A percentile compares a stretch with the other conserved stretches of the same genome.
These are phyloP conservation scores for Hysterium pulicare DNA, from an alignment of 2,329 filamentous ascomycete genomes.

Conservation along the genomic window DNA sequence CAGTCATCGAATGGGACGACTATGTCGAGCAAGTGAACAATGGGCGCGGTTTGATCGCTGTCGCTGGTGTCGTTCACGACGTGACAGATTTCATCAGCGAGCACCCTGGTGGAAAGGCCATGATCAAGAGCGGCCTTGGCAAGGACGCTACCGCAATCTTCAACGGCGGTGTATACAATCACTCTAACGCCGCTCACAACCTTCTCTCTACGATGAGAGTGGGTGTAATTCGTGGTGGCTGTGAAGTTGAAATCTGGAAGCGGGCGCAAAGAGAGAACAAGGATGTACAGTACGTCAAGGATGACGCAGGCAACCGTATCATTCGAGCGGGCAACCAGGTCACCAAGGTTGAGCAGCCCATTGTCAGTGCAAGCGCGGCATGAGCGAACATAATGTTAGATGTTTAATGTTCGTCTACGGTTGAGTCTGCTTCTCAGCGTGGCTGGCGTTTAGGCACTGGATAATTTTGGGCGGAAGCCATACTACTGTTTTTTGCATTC, in stretches of 20 bases:
- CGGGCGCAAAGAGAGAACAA: conserved; percentile 52
- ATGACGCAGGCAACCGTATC: conserved; percentile 76
- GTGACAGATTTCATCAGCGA: conserved; percentile 43
- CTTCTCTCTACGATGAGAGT: conserved; percentile 43
- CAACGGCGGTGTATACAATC: conserved; percentile 43
- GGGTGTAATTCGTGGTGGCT: conserved; percentile 42
- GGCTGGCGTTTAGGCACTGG: conserved; percentile 34
- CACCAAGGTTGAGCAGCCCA: conserved; percentile 76
- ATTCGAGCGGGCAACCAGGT: conserved; percentile 82
- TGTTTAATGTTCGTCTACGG: no score
- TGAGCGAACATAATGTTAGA: no score
- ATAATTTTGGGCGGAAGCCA: no score
- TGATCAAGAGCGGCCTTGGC: conserved; percentile 41
- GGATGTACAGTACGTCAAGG: conserved; percentile 75
- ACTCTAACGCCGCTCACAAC: conserved; percentile 43
- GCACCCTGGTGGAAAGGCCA: conserved; percentile 42
- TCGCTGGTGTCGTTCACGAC: conserved; percentile 43
- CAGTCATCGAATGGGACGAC: conserved; percentile 45
- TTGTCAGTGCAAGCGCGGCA: conserved; percentile 80
- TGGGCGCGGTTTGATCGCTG: conserved; percentile 40
- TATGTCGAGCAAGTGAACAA: conserved; percentile 43
- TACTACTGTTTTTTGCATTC: no score
- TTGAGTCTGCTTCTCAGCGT: conserved; percentile 9
- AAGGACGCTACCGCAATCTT: conserved; percentile 45
- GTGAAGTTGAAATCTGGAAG: conserved; percentile 46